These are phyloP conservation scores for Stephanodiscus triporus DNA, from an alignment of 108 stramenopile genomes.

Conservation along the genomic window DNA sequence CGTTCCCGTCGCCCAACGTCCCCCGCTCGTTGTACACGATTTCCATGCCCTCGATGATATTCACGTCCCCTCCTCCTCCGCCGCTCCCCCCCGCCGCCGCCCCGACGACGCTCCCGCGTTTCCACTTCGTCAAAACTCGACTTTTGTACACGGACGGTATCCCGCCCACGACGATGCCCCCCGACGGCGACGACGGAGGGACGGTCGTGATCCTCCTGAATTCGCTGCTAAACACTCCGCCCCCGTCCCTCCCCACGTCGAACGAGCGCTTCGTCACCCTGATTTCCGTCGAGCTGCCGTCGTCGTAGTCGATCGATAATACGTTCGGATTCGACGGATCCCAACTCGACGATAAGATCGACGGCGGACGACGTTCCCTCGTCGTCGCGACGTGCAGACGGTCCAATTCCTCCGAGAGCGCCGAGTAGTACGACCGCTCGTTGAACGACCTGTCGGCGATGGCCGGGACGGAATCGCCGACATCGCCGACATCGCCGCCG, in stretches of 20 bases:
- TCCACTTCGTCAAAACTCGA: constrained; percentile 82
- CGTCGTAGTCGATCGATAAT: constrained; percentile 40
- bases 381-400: constrained; percentile 9
- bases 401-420: constrained; percentile 23
- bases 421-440: constrained; percentile 56
- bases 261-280: constrained; percentile 82
- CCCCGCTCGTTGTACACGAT: constrained; percentile 66
- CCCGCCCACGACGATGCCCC: constrained; percentile 38
- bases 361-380: background rate
- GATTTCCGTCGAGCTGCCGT: constrained; percentile 74
- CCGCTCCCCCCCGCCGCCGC: background rate
- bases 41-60: constrained; percentile 72
- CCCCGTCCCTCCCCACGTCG: constrained; percentile 50
- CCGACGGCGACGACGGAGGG: constrained; percentile 9
- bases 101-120: constrained; percentile 2
- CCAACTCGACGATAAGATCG: constrained; percentile 63
- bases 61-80: constrained; percentile 16
- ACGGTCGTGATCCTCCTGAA: constrained; percentile 70
- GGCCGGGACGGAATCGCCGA: constrained; percentile 31
- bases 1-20: constrained; percentile 35
- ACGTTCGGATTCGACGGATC: constrained; percentile 74
- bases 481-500: constrained; percentile 30
- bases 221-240: constrained; percentile 62
- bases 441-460: constrained; percentile 84
- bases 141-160: constrained; percentile 70